Base-by-base conservation (phyloP, 1,284 basidiomycete species). In the Golubevia pallescens region DNA sequence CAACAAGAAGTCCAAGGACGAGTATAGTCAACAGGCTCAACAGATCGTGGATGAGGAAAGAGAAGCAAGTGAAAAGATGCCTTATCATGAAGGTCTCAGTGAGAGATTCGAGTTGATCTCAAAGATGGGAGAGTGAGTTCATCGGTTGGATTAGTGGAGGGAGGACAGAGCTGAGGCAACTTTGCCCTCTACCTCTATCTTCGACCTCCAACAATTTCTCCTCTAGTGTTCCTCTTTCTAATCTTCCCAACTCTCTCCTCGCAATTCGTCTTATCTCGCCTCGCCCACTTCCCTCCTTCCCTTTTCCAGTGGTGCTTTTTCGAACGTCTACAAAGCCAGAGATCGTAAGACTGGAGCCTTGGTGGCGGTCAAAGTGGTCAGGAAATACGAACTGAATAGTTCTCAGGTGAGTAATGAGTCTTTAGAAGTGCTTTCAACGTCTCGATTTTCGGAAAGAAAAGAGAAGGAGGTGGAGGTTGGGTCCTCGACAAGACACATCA, bases 261-360 rank as follows among this genome's bases (percentile, higher is more conserved):
- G 21, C 53, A 19, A 19, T 54, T 54, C 28, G 28, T 28, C 28
- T 28, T 28, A n/a, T n/a, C n/a, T n/a, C n/a, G n/a, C n/a, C n/a
- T n/a, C 14, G 21, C n/a, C 10, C 1, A 19, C 57, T 10, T 60
- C 21, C 42, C 32, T 10, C 57, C 61, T 70, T 7, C 74, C 52
- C 23, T 48, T 57, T 53, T 63, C 8, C 69, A 93, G 93, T 78
- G 97, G 97, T 71, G 97, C 97, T 51, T 99, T 99, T 86, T 98
- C 96, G 10, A 94, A 97, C 83, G 97, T 99, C 2, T 99, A 97
- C 90, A 94, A 94, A 86, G 97, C 95, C 1, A 80, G 93, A 62
- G 93, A 97, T 86, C 87, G 90, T 64, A 87, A 89, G 62, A 91
- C n/a, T n/a, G n/a, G n/a, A n/a, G n/a, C n/a, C n/a, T n/a, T n/a